Evolutionary conservation across 2,329 filamentous ascomycete species (phyloP), one percentile per base, ranked within the genome.

Genomic region (Hypoxylon sp.): DNA sequence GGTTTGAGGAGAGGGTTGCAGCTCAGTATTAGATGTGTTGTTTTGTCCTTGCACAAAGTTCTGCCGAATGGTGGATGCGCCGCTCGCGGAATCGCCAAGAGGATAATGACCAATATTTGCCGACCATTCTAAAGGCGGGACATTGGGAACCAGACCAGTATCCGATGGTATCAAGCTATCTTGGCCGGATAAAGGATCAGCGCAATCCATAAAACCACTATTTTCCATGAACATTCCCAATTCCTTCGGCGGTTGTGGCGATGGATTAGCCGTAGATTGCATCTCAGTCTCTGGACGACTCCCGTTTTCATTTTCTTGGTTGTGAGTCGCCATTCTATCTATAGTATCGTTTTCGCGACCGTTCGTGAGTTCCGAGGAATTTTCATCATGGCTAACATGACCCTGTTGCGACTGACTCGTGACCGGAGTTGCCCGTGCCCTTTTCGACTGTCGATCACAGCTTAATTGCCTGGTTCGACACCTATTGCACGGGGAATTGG

Each of bases 401-500:
- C 13, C 33, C 10, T n/a, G 46, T n/a, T 48, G 55, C 11, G 46
- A 31, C 31, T 50, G 55, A n/a, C 13, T 37, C 29, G 55, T 39
- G 46, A 51, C 33, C 19, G 46, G 8, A 4, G 46, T 31, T 42
- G 13, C 48, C 58, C 48, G 44, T 13, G n/a, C 8, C 62, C 37
- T 54, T 46, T 44, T 59, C 14, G 50, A 24, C 35, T 57, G 63
- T n/a, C 63, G 17, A 46, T 65, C 63, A 14, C 63, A 65, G 44
- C 47, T 37, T 22, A 65, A 51, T 44, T 59, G 44, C 48, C 55
- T 65, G 13, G 42, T 44, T 8, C 55, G 63, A 50, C 63, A 65
- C 24, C 63, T 57, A 42, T 65, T 60, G 50, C 63, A 65, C 9
- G 63, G 63, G 6, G 55, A 55, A 33, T 60, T 59, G 42, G 63